These are phyloP conservation scores for Bimuria novae-zelandiae DNA, from an alignment of 2,329 filamentous ascomycete species.

Conservation along the genomic window DNA sequence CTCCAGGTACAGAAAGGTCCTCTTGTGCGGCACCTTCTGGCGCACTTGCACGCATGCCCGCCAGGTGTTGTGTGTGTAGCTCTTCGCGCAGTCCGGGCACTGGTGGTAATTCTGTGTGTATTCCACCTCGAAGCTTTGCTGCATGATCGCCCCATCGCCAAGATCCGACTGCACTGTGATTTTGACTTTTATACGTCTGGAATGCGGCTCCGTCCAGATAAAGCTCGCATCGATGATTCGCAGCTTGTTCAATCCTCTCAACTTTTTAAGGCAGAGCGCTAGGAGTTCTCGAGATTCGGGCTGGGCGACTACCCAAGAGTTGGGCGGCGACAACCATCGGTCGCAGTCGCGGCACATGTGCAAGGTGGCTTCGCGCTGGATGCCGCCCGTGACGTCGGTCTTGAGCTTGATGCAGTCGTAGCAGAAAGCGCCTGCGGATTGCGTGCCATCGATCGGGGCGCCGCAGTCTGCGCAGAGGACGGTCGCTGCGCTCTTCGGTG, in stretches of 20 bases:
- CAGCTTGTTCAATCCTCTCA: conserved; percentile 84
- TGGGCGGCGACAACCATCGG: conserved; percentile 83
- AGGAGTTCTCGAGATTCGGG: conserved; percentile 92
- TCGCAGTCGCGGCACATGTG: conserved; percentile 96
- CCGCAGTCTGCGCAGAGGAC: conserved; percentile 99
- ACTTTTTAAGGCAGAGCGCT: conserved; percentile 85
- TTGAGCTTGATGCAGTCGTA: conserved; percentile 95
- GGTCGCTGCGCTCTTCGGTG: conserved; percentile 56
- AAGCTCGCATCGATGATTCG: conserved; percentile 95
- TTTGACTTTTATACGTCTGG: conserved; percentile 88
- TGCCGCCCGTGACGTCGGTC: conserved; percentile 87
- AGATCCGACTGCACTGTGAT: conserved; percentile 84
- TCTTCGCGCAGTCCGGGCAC: conserved; percentile 86
- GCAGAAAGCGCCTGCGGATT: conserved; percentile 77
- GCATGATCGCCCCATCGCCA: conserved; percentile 71
- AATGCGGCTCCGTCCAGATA: conserved; percentile 98
- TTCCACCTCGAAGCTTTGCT: conserved; percentile 94
- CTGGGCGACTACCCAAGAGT: conserved; percentile 80
- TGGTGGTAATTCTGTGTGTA: conserved; percentile 91
- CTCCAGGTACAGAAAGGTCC: conserved; percentile 81
- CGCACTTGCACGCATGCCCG: conserved; percentile 90
- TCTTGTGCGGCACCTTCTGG: conserved; percentile 96
- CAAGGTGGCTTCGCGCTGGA: conserved; percentile 86
- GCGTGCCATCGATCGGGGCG: conserved; percentile 90
- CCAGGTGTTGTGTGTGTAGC: conserved; percentile 96